phyloP scores from a whole-genome alignment of 257 asterid species.

The Rauvolfia tetraphylla region DNA sequence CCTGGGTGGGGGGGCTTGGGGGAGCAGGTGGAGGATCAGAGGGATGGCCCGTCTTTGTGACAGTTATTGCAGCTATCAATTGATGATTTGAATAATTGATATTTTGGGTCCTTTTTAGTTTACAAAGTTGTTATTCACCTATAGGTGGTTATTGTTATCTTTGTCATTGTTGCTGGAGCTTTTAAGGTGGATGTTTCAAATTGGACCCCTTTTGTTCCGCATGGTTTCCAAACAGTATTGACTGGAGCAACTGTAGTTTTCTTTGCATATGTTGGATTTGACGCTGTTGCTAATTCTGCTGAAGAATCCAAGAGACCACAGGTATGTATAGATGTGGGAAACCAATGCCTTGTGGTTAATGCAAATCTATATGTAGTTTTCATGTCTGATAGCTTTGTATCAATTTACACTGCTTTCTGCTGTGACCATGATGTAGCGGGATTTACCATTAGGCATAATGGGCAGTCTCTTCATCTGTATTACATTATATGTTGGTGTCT shows the following conservation, averaged over 20 bases:
- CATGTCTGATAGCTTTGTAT: not conserved
- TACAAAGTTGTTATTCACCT: constrained; percentile 23
- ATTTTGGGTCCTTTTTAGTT: constrained; percentile 21
- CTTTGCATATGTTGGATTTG: constrained; percentile 97
- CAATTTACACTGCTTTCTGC: not conserved
- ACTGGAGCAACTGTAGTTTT: constrained; percentile 96
- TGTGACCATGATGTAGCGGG: constrained; percentile 54
- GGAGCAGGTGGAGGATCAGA: not conserved
- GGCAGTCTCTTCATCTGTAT: constrained; percentile 81
- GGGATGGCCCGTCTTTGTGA: not conserved
- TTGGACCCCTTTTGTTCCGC: constrained; percentile 91
- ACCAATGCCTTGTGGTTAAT: constrained; percentile 11
- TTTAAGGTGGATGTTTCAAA: constrained; percentile 79
- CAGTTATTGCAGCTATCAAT: not conserved
- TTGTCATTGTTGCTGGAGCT: constrained; percentile 73
- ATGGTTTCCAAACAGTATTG: constrained; percentile 61
- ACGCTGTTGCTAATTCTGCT: constrained; percentile 98
- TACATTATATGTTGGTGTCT: constrained; percentile 71
- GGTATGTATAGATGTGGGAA: constrained; percentile 37
- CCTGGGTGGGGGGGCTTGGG: not conserved
- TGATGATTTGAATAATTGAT: not conserved
- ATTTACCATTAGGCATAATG: constrained; percentile 87
- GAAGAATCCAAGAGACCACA: constrained; percentile 96
- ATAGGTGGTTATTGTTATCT: constrained; percentile 80
- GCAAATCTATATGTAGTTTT: constrained; percentile 1